phyloP scores from a whole-genome alignment of 148 eudicot species.

The Polygonum maritimum region DNA sequence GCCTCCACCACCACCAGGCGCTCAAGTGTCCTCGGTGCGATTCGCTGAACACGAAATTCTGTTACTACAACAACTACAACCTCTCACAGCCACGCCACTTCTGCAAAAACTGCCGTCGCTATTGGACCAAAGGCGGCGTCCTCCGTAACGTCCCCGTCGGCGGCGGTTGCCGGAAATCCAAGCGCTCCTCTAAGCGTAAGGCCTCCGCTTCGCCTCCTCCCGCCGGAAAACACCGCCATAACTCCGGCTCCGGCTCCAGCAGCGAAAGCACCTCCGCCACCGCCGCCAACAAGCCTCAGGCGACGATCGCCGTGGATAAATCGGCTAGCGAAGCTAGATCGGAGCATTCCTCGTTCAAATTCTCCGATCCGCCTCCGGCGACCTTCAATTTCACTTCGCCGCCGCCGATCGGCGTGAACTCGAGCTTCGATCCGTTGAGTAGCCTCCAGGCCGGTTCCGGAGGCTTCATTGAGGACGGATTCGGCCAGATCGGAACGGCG shows the following conservation, averaged over 20 bases:
- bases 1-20: slow-evolving; percentile 1
- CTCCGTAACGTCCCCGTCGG: slow-evolving; percentile 70
- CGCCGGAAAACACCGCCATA: not conserved
- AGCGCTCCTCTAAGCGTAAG: slow-evolving; percentile 16
- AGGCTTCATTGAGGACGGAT: too few species aligned
- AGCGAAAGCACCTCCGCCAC: slow-evolving; percentile 6
- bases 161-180: slow-evolving; percentile 51
- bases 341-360: not conserved
- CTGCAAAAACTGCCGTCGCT: slow-evolving; percentile 54
- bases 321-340: not conserved
- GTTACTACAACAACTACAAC: slow-evolving; percentile 66
- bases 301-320: not conserved
- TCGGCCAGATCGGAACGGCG: not conserved
- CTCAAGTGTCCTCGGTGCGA: slow-evolving; percentile 58
- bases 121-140: slow-evolving; percentile 70
- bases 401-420: not conserved
- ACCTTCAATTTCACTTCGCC: not conserved
- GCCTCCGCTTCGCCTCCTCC: not conserved
- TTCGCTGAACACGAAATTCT: slow-evolving; percentile 54
- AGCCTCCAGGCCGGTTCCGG: not conserved
- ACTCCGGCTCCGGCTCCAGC: not conserved
- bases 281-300: not conserved
- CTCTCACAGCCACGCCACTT: slow-evolving; percentile 67
- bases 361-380: not conserved
- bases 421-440: not conserved